These are phyloP conservation scores for Rutstroemia sp. DNA, from an alignment of 2,329 filamentous ascomycete species.

Conservation along the genomic window DNA sequence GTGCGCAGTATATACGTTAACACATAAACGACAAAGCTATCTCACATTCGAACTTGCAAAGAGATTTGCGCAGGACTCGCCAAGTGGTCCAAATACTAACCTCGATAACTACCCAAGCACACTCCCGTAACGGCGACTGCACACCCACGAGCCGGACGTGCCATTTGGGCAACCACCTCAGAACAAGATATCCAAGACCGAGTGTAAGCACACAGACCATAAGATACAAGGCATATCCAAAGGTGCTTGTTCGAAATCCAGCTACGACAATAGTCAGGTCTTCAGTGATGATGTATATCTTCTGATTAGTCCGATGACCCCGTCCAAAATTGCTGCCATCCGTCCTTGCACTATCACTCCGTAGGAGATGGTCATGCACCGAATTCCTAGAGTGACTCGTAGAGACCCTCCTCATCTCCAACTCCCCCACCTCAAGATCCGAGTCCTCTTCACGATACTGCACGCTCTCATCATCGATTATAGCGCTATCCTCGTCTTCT, in stretches of 20 bases:
- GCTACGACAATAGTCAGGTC: constrained; percentile 91
- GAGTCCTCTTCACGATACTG: constrained; percentile 26
- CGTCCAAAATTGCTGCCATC: constrained; percentile 53
- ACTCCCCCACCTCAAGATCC: constrained; percentile 30
- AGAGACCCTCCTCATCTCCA: constrained; percentile 49
- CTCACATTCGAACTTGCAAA: background rate
- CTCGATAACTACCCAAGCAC: constrained; percentile 89
- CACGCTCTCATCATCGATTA: constrained; percentile 34
- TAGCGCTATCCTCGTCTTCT: constrained; percentile 32
- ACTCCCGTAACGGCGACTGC: constrained; percentile 60
- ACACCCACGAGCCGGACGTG: constrained; percentile 69
- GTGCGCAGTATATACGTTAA: constrained; percentile 26
- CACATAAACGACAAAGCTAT: constrained; percentile 8
- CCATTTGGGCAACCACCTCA: constrained; percentile 88
- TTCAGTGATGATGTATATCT: constrained; percentile 87
- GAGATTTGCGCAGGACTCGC: background rate
- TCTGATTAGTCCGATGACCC: constrained; percentile 68
- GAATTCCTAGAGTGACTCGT: constrained; percentile 52
- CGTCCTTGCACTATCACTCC: constrained; percentile 63
- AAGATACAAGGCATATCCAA: constrained; percentile 64
- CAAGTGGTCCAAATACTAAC: constrained; percentile 35
- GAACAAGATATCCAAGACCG: constrained; percentile 74
- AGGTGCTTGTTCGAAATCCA: constrained; percentile 71
- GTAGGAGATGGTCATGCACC: constrained; percentile 57
- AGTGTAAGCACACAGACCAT: constrained; percentile 63